Evolutionary conservation across 2,329 filamentous ascomycete genomes (phyloP), one percentile per base, ranked within the genome.

Genomic region (Xylaria sp.): DNA sequence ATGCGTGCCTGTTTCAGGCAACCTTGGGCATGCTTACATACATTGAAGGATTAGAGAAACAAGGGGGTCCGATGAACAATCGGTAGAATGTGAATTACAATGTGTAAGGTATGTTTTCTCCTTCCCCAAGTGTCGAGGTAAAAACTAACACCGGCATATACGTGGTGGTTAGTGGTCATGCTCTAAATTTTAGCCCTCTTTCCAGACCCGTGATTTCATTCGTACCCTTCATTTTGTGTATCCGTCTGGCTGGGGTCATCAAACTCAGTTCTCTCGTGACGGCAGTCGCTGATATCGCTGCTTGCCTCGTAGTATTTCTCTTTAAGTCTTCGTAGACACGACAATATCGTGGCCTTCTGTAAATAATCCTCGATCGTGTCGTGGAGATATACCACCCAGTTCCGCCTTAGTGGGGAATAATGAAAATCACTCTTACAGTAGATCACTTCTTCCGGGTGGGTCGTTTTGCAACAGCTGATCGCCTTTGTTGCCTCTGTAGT

Each of bases 1-100:
- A 44, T 46, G 52, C 48, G 47, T 54, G 48, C 31, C 40, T 43
- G 13, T 60, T 56, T 60, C 48, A 57, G 46, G 37, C 47, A 47
- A 60, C 38, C 8, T 19, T 35, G 33, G 27, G 46, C 35, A 41
- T 35, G 44, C 54, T 51, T 54, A 54, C 38, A 25, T 43, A 60
- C 13, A 38, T 37, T 8, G 49, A 54, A 58, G 40, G 47, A 53
- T 25, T 47, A 17, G 40, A 29, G 31, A 31, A 41, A 19, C 6
- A 27, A 19, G 47, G 21, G 3, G 7, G 13, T 11, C 31, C 23
- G 31, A 35, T 40, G 10, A 8, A 40, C 19, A 9, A 54, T 49
- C 8, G 4, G 51, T 29, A 44, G 31, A 44, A 31, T 25, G 44
- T 51, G 31, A 31, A 47, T 52, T 52, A 56, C 33, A 21, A 48